Evolutionary conservation across 75 land plant genomes (phyloP).

Genomic region (Pinus albicaulis): DNA sequence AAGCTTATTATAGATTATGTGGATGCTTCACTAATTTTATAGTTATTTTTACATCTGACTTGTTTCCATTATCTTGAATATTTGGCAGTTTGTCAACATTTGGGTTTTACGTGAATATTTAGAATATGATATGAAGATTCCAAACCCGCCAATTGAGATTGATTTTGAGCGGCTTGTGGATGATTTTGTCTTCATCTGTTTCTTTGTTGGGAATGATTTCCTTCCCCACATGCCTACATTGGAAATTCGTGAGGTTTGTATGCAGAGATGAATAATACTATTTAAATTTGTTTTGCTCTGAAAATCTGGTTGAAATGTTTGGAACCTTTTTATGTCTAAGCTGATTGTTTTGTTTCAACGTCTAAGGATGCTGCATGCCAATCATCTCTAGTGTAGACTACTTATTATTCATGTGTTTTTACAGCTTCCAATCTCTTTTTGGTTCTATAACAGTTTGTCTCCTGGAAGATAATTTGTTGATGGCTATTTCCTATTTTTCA

Average conservation of each 20-base stretch:
- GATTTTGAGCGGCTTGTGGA: slow-evolving; percentile 68
- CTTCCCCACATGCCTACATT: slow-evolving; percentile 77
- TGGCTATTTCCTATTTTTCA: slow-evolving; percentile 11
- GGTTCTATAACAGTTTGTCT: too few species aligned
- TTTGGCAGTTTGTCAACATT: slow-evolving; percentile 62
- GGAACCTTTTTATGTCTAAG: too few species aligned
- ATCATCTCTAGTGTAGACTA: not conserved
- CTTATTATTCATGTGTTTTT: too few species aligned
- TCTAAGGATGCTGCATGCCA: not conserved
- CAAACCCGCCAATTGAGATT: slow-evolving; percentile 34
- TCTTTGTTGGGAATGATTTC: slow-evolving; percentile 86
- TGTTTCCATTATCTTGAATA: not conserved
- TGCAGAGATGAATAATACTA: not conserved
- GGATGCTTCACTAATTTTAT: not conserved
- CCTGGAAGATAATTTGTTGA: not conserved
- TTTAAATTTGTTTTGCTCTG: not conserved
- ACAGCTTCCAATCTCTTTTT: too few species aligned
- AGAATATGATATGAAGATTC: slow-evolving; percentile 47
- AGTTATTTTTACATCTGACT: not conserved
- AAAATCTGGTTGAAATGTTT: not conserved
- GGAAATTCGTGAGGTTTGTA: slow-evolving; percentile 75
- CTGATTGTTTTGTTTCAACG: too few species aligned
- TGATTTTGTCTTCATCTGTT: slow-evolving; percentile 78
- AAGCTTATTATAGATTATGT: not conserved
- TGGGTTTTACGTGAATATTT: slow-evolving; percentile 70